Base-by-base conservation (phyloP, 495 filamentous ascomycete species). In the Xylaria scruposa region DNA sequence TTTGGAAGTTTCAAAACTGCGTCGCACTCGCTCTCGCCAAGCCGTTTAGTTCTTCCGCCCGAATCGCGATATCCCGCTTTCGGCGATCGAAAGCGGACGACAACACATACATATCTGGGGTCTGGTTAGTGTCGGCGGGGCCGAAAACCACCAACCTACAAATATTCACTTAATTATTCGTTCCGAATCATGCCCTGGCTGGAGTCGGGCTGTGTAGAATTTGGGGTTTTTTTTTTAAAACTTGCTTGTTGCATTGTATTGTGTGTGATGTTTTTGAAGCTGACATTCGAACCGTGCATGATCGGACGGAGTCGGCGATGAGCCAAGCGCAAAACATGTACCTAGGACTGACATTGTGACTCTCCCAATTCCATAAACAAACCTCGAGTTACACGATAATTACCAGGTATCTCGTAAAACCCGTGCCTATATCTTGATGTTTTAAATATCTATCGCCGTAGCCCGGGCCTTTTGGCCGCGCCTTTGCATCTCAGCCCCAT, bases 261-360 rank as follows among this genome's bases (percentile, higher is more conserved):
- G 19, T 29, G 9, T 13, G 7, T 38, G 21, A 53, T 26, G 49
- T 26, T 13, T 53, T 53, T 26, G 49, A 26, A 26, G 21, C 49
- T 53, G 10, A 24, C 49, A 26, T 53, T 59, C 29, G 54, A 5
- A 59, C 47, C 29, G 19, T 29, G 49, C 65, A 54, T 15, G 10
- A 17, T 67, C 65, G 65, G 65, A 40, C 65, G 65, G 65, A 67
- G 33, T 54, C 49, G 19, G 49, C 65, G 65, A 53, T 19, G 29
- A 24, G 24, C 31, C 42, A 47, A 46, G 62, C 42, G 21, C 10
- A 63, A 4, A 36, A 21, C 19, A n/a, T n/a, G 31, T 31, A 60
- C 33, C 33, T 4, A 17, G 26, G 33, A 59, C 54, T 59, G 33
- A 3, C 8, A 29, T 54, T 54, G 24, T 29, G 24, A 54, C 51